Evolutionary conservation across 1,284 basidiomycete species (phyloP), one percentile per base, ranked within the genome.

Genomic region (Sphaerobolus stellatus): DNA sequence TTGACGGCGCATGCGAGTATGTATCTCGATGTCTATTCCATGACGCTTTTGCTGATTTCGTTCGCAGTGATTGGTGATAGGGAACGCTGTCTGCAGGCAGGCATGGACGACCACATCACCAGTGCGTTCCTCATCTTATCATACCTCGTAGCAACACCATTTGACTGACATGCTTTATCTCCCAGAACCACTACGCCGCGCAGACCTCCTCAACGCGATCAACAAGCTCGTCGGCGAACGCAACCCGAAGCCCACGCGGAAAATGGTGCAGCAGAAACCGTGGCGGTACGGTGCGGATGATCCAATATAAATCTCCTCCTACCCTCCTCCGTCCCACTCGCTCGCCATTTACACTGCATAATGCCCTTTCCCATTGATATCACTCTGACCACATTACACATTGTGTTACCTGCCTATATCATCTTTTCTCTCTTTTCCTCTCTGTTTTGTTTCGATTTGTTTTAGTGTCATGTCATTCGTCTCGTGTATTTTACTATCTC

Each of bases 1-100:
- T 77, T 99, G 31, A 98, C 95, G 1, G 92, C 92, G 11, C 91
- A 93, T 72, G 90, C 90, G 58, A 92, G 88, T 90, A 62, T 64
- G 88, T 85, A 18, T 50, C 52, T 36, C 36, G 9, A 13, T 50
- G 50, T 29, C 11, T 27, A 24, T 16, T 27, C 5, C 33, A 30
- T 30, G 31, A 27, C 8, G 22, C 18, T 28, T 49, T 34, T 28
- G 2, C 29, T 20, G 41, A 27, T 52, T 60, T 57, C 14, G 59
- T 63, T 36, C 43, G 18, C 71, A 82, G 94, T 97, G 94, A 93
- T 97, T 65, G 94, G 94, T 62, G 94, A 98, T 69, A 84, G 93
- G 56, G 94, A 98, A 70, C 79, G 93, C 56, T 98, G 93, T 71
- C 75, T 97, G 64, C 86, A 93, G 64, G 94, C 93, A 11, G 94